These are phyloP conservation scores for Candolleomyces aberdarensis DNA, from an alignment of 768 basidiomycete species.

Conservation along the genomic window DNA sequence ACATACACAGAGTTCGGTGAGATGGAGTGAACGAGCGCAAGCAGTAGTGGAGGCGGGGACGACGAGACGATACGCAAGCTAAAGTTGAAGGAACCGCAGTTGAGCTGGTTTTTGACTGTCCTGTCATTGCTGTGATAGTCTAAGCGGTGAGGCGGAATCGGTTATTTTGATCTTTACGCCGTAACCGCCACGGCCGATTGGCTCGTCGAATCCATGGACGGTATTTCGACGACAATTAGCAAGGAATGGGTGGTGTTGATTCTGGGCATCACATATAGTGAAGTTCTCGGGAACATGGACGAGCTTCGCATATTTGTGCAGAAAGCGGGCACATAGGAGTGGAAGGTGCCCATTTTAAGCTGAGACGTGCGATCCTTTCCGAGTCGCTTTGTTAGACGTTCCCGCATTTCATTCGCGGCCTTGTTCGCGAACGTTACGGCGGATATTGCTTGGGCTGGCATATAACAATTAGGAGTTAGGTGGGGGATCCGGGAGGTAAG, in stretches of 20 bases:
- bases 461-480: slow-evolving; percentile 49
- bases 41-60: too few species aligned
- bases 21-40: background rate
- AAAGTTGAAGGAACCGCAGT: slow-evolving; percentile 40
- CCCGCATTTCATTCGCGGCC: slow-evolving; percentile 84
- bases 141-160: slow-evolving; percentile 33
- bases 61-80: slow-evolving; percentile 4
- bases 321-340: slow-evolving; percentile 70
- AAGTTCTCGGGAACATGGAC: slow-evolving; percentile 72
- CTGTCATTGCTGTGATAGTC: slow-evolving; percentile 54
- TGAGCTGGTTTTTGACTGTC: slow-evolving; percentile 59
- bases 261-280: slow-evolving; percentile 73
- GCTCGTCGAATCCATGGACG: slow-evolving; percentile 83
- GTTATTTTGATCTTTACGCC: slow-evolving; percentile 29
- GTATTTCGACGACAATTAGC: slow-evolving; percentile 64
- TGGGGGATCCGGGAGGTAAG: slow-evolving; percentile 67
- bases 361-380: slow-evolving; percentile 53
- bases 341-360: slow-evolving; percentile 75
- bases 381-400: slow-evolving; percentile 62
- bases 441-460: slow-evolving; percentile 60
- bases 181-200: slow-evolving; percentile 59
- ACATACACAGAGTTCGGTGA: background rate
- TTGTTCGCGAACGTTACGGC: slow-evolving; percentile 90
- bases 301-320: slow-evolving; percentile 58
- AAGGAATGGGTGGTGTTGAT: slow-evolving; percentile 91